Evolutionary conservation across 2,329 filamentous ascomycete genomes (phyloP).

Genomic region (Penicillium nordicum): DNA sequence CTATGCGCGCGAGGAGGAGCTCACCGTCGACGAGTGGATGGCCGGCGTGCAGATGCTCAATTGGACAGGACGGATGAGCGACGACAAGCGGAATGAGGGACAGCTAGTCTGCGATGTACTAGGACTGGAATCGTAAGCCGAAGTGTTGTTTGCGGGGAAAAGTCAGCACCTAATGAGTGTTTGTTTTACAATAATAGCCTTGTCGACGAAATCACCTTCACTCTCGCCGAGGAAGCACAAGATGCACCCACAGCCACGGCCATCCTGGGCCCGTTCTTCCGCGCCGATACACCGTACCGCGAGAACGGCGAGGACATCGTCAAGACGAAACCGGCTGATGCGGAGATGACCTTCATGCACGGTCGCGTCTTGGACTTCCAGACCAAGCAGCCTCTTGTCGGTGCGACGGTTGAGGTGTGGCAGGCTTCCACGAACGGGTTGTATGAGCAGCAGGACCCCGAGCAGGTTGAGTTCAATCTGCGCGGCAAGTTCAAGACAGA

Average conservation of each 20-base stretch:
- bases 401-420: constrained; percentile 72
- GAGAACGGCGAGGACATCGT: constrained; percentile 67
- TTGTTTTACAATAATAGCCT: constrained; percentile 41
- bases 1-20: constrained; percentile 56
- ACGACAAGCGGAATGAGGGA: constrained; percentile 60
- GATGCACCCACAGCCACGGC: constrained; percentile 67
- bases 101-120: constrained; percentile 59
- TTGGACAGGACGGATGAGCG: constrained; percentile 61
- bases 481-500: constrained; percentile 70
- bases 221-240: constrained; percentile 52
- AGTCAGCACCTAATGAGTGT: not conserved
- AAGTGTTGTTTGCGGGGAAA: not conserved
- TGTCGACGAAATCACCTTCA: constrained; percentile 78
- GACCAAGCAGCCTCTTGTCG: constrained; percentile 62
- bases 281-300: constrained; percentile 65
- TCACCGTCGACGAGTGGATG: constrained; percentile 60
- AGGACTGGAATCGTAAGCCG: constrained; percentile 54
- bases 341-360: constrained; percentile 62
- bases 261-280: constrained; percentile 83
- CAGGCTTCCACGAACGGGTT: constrained; percentile 70
- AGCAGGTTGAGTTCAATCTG: constrained; percentile 70
- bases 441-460: constrained; percentile 70
- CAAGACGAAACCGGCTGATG: constrained; percentile 48
- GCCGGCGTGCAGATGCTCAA: constrained; percentile 57
- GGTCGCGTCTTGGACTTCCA: constrained; percentile 57